Percentiles rank a stretch among this genome's conserved stretches.
Evolutionary conservation across 106 monocot species (phyloP).

Genomic region (Apostasia ramifera): DNA sequence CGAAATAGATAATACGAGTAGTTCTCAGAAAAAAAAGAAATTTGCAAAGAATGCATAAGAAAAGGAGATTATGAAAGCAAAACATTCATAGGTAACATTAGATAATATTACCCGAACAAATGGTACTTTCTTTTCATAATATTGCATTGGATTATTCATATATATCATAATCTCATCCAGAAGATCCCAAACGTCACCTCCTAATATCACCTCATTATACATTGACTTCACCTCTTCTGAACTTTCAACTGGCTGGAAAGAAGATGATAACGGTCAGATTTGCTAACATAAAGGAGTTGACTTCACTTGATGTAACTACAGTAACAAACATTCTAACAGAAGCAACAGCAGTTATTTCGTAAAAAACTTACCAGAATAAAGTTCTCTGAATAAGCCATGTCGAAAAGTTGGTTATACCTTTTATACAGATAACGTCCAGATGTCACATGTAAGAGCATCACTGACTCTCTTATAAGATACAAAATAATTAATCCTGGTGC

Average conservation of each 20-base stretch:
- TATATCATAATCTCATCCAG: constrained; percentile 91
- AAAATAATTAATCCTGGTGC: constrained; percentile 71
- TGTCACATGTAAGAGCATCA: constrained; percentile 74
- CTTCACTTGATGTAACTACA: not conserved
- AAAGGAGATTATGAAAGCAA: not conserved
- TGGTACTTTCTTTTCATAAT: constrained; percentile 78
- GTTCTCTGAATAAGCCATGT: constrained; percentile 86
- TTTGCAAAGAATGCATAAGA: not conserved
- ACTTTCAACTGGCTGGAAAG: constrained; percentile 45
- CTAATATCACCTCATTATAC: constrained; percentile 79
- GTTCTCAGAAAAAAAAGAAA: not conserved
- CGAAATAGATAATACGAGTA: not conserved
- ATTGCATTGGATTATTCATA: constrained; percentile 90
- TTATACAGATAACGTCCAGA: constrained; percentile 68
- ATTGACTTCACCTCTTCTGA: constrained; percentile 50
- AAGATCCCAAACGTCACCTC: constrained; percentile 93
- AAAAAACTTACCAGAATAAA: constrained; percentile 65
- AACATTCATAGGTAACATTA: not conserved
- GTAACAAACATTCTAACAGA: not conserved
- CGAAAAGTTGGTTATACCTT: constrained; percentile 83
- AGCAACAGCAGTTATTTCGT: too few relatives aligned
- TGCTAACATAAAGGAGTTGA: not conserved
- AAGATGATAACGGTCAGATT: not conserved
- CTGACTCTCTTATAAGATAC: constrained; percentile 67
- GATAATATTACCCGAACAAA: constrained; percentile 67